A percentile compares a stretch with the other conserved stretches of the same genome.
Evolutionary conservation across 495 filamentous ascomycete genomes (phyloP).

Genomic region (Penicillium pulvis): DNA sequence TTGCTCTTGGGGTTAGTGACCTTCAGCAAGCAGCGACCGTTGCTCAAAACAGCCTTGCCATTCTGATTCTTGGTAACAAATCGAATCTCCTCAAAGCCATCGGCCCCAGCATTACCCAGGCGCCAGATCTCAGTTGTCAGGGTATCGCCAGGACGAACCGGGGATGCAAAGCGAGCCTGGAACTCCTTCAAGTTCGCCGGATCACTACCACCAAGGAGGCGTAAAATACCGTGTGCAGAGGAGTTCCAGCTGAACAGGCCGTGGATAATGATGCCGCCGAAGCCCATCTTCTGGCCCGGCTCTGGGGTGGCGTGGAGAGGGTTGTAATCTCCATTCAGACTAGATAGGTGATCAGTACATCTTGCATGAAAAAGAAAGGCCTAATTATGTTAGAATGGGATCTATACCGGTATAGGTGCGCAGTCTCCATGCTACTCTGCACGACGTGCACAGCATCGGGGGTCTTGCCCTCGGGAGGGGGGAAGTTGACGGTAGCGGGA

Average conservation of each 20-base stretch:
- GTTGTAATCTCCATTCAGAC: slow-evolving; percentile 90
- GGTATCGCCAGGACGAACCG: slow-evolving; percentile 71
- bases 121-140: slow-evolving; percentile 53
- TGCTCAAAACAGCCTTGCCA: slow-evolving; percentile 79
- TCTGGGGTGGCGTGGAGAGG: slow-evolving; percentile 84
- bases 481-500: slow-evolving; percentile 71
- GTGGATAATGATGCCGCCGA: slow-evolving; percentile 86
- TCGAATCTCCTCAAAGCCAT: slow-evolving; percentile 78
- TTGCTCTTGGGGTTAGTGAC: slow-evolving; percentile 60
- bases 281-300: slow-evolving; percentile 85
- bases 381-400: neutral
- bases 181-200: slow-evolving; percentile 80
- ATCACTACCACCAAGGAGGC: slow-evolving; percentile 72
- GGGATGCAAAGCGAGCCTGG: slow-evolving; percentile 83
- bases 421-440: slow-evolving; percentile 68
- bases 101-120: slow-evolving; percentile 52
- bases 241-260: slow-evolving; percentile 85
- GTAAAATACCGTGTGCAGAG: slow-evolving; percentile 72
- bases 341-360: slow-evolving; percentile 6
- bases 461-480: slow-evolving; percentile 67
- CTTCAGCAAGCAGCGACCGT: slow-evolving; percentile 80
- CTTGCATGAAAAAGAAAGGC: too few relatives aligned
- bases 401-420: slow-evolving; percentile 68
- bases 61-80: slow-evolving; percentile 70
- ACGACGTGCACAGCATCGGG: slow-evolving; percentile 74